These are phyloP conservation scores for Brassica incana DNA, from an alignment of 345 rosid genomes.

Conservation along the genomic window DNA sequence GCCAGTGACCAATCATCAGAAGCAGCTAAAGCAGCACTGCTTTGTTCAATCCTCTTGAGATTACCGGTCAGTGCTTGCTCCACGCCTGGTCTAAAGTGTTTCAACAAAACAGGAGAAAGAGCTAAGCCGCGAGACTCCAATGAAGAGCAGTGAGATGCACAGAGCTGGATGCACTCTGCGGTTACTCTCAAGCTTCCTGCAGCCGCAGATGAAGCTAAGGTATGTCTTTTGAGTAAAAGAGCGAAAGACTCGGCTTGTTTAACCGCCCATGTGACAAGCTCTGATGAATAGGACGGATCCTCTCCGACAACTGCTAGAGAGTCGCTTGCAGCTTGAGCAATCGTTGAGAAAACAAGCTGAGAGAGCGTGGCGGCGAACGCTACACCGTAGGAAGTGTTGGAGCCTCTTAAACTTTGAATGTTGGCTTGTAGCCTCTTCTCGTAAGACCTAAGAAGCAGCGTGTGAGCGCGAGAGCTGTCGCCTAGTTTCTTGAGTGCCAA, in stretches of 20 bases:
- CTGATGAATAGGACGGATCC: constrained; percentile 81
- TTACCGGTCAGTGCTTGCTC: constrained; percentile 66
- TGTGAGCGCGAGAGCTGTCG: constrained; percentile 78
- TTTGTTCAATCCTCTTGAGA: constrained; percentile 76
- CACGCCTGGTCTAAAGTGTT: constrained; percentile 62
- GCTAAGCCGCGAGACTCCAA: constrained; percentile 84
- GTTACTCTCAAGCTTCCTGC: constrained; percentile 71
- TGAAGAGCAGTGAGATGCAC: constrained; percentile 70
- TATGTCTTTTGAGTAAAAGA: constrained; percentile 61
- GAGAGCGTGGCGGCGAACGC: constrained; percentile 65
- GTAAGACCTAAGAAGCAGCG: constrained; percentile 69
- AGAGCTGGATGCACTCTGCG: constrained; percentile 70
- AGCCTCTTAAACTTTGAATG: constrained; percentile 55
- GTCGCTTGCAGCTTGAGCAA: constrained; percentile 81
- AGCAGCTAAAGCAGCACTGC: constrained; percentile 77
- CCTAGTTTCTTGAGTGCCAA: constrained; percentile 76
- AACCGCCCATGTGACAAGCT: constrained; percentile 96
- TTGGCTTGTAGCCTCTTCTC: constrained; percentile 54
- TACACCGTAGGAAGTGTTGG: constrained; percentile 55
- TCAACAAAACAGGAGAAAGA: constrained; percentile 72
- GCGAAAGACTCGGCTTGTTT: constrained; percentile 68
- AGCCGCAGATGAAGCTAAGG: constrained; percentile 75
- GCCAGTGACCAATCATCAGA: constrained; percentile 80
- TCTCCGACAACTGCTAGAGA: constrained; percentile 73
- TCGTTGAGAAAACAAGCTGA: constrained; percentile 75